phyloP scores from a whole-genome alignment of 2,329 filamentous ascomycete species.

The Juglanconis sp. region DNA sequence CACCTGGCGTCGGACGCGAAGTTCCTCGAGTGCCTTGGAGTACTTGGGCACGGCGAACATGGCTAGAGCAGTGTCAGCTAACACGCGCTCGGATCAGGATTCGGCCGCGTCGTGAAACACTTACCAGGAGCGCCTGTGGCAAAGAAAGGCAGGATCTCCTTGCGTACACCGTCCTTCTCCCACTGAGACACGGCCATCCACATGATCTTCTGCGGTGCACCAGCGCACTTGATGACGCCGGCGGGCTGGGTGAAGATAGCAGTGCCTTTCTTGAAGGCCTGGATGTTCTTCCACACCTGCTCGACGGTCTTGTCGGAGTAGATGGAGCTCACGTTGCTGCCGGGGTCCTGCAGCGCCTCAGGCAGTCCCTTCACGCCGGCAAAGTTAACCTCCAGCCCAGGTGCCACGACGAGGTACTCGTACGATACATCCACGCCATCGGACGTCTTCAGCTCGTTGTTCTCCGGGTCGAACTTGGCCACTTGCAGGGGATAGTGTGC shows the following conservation, averaged over 20 bases:
- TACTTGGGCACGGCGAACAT: constrained; percentile 41
- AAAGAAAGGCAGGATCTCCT: constrained; percentile 31
- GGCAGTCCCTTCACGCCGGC: constrained; percentile 31
- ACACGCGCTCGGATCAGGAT: background rate
- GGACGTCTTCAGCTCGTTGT: constrained; percentile 32
- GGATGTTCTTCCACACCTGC: constrained; percentile 34
- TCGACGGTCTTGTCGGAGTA: constrained; percentile 34
- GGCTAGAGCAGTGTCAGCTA: constrained; percentile 10
- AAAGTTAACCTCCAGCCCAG: constrained; percentile 35
- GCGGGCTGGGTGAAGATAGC: constrained; percentile 38
- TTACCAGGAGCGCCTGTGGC: constrained; percentile 30
- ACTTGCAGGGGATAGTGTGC: constrained; percentile 33
- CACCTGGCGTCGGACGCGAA: constrained; percentile 33
- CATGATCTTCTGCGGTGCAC: constrained; percentile 37
- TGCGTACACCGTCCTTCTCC: constrained; percentile 31
- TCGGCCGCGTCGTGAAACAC: background rate
- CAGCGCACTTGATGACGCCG: constrained; percentile 37
- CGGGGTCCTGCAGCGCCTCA: constrained; percentile 31
- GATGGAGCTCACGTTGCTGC: constrained; percentile 34
- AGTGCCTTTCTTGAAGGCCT: constrained; percentile 31
- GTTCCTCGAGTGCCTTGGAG: constrained; percentile 30
- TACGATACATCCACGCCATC: constrained; percentile 34
- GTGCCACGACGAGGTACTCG: constrained; percentile 35
- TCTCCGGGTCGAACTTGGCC: constrained; percentile 32
- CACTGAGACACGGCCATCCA: constrained; percentile 39